Conservation (phyloP, 2,329 filamentous ascomycete genomes). For the Hymenoscyphus repandus region DNA sequence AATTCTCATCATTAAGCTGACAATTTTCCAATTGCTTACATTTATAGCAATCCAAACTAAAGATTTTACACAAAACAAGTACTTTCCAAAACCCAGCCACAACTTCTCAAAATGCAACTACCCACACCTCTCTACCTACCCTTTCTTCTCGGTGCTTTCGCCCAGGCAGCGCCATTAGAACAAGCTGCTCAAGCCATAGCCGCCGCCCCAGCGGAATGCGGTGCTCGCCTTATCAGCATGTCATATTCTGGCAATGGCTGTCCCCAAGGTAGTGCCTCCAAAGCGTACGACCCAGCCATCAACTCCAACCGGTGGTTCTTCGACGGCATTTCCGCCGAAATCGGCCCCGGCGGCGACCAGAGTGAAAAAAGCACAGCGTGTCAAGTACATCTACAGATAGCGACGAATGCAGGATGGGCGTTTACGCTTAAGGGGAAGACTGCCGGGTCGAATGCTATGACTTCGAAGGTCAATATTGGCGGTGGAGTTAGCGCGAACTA, state of each 20-base stretch:
- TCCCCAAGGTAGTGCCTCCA: conserved; percentile 3
- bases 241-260: conserved; percentile 5
- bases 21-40: background rate
- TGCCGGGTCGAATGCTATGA: background rate
- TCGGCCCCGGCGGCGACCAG: background rate
- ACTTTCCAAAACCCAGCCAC: background rate
- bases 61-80: background rate
- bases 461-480: background rate
- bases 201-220: background rate
- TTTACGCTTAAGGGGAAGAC: background rate
- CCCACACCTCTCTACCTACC: background rate
- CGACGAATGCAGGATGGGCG: background rate
- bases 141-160: background rate
- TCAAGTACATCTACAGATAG: background rate
- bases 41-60: no score
- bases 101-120: background rate
- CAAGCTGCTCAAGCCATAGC: background rate
- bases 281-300: background rate
- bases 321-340: background rate
- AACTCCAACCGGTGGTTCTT: conserved; percentile 2
- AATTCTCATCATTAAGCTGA: no score
- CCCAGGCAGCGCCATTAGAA: background rate
- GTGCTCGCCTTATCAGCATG: conserved; percentile 1
- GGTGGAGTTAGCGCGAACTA: background rate
- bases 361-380: conserved; percentile 1